Percentiles rank a stretch among this genome's conserved stretches.
Evolutionary conservation across 345 rosid genomes (phyloP).

Genomic region (Diplotaxis tenuifolia): DNA sequence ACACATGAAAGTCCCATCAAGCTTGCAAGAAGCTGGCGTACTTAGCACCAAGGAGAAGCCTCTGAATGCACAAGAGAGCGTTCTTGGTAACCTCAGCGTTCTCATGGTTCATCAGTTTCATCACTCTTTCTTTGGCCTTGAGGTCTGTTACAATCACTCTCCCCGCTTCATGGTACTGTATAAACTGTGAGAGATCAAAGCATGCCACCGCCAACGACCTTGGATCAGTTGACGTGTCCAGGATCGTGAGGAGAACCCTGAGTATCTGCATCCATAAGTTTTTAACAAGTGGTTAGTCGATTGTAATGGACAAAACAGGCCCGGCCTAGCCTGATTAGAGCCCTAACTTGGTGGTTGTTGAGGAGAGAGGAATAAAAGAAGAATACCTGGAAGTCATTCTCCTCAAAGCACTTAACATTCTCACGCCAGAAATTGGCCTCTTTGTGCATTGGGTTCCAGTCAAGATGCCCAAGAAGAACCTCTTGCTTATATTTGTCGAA

Average conservation of each 20-base stretch:
- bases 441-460: slow-evolving; percentile 99
- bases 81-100: slow-evolving; percentile 76
- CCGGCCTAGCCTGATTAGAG: neutral
- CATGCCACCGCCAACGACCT: slow-evolving; percentile 89
- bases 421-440: slow-evolving; percentile 94
- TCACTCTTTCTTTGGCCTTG: slow-evolving; percentile 87
- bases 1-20: slow-evolving; percentile 37
- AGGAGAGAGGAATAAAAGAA: neutral
- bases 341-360: neutral
- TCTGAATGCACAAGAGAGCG: slow-evolving; percentile 73
- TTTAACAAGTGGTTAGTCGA: neutral
- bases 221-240: slow-evolving; percentile 87
- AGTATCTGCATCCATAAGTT: slow-evolving; percentile 58
- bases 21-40: slow-evolving; percentile 98
- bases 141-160: slow-evolving; percentile 82
- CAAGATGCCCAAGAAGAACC: slow-evolving; percentile 92
- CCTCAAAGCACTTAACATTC: slow-evolving; percentile 76
- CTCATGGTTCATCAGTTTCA: slow-evolving; percentile 87
- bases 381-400: slow-evolving; percentile 90
- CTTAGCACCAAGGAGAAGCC: slow-evolving; percentile 89
- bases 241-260: slow-evolving; percentile 82
- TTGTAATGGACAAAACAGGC: neutral
- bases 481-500: slow-evolving; percentile 95
- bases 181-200: slow-evolving; percentile 93
- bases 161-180: slow-evolving; percentile 91